Evolutionary conservation across 805 yeast species (phyloP).

Genomic region (Blastobotrys robertii): DNA sequence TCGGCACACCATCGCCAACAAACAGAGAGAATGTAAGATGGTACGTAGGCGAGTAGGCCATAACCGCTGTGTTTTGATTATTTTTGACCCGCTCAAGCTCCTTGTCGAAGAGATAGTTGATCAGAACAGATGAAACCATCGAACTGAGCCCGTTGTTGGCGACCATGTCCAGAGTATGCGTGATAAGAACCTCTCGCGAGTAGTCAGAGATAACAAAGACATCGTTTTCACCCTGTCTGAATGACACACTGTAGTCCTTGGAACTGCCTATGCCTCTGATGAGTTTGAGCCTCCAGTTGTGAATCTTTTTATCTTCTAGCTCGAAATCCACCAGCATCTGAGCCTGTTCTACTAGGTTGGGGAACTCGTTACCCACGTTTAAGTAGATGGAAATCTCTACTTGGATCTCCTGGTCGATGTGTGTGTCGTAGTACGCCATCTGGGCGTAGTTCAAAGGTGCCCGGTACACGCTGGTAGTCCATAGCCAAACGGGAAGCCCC

Average conservation of each 20-base stretch:
- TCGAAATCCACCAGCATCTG: slow-evolving; percentile 38
- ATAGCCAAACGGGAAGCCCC: slow-evolving; percentile 52
- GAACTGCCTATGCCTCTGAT: slow-evolving; percentile 18
- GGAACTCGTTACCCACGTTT: slow-evolving; percentile 42
- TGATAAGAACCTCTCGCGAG: slow-evolving; percentile 32
- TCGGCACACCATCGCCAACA: slow-evolving; percentile 46
- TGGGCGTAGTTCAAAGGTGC: slow-evolving; percentile 46
- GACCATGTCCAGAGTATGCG: slow-evolving; percentile 36
- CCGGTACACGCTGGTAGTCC: slow-evolving; percentile 53
- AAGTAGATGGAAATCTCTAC: slow-evolving; percentile 24
- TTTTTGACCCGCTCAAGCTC: slow-evolving; percentile 30
- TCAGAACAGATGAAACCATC: slow-evolving; percentile 42
- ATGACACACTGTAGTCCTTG: slow-evolving; percentile 32
- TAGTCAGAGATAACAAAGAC: slow-evolving; percentile 37
- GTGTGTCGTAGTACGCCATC: slow-evolving; percentile 28
- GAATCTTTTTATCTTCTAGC: slow-evolving; percentile 20
- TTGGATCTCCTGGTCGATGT: slow-evolving; percentile 20
- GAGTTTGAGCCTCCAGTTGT: slow-evolving; percentile 24
- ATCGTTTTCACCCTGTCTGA: slow-evolving; percentile 31
- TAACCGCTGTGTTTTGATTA: slow-evolving; percentile 25
- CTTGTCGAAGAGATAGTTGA: slow-evolving; percentile 36
- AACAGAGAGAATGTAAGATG: slow-evolving; percentile 71
- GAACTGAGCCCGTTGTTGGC: slow-evolving; percentile 55
- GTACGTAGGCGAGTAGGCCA: slow-evolving; percentile 53
- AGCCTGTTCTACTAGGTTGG: slow-evolving; percentile 55